Conservation (phyloP, 163 green algal genomes). For the Scenedesmus sp. region DNA sequence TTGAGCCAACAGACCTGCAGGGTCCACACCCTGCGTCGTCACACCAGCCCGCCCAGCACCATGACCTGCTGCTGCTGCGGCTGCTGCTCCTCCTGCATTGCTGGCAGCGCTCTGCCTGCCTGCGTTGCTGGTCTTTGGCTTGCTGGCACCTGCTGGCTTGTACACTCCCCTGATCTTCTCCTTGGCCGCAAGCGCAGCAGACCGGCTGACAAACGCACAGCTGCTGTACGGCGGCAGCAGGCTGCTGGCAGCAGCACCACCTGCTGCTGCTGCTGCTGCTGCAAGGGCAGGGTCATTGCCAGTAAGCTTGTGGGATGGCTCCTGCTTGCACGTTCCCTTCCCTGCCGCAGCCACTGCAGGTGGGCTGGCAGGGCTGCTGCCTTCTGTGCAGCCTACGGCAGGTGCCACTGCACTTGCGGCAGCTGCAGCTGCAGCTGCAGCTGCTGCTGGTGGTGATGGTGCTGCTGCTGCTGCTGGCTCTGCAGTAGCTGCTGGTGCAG, state of each 20-base stretch:
- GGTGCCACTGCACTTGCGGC: background rate
- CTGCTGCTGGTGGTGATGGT: background rate
- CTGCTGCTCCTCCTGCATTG: no score
- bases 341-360: background rate
- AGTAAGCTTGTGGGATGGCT: background rate
- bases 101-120: background rate
- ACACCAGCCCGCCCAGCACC: background rate
- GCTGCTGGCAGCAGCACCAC: background rate
- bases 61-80: background rate
- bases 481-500: background rate
- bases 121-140: background rate
- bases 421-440: background rate
- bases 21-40: background rate
- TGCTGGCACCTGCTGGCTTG: background rate
- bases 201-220: background rate
- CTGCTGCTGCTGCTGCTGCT: background rate
- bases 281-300: background rate
- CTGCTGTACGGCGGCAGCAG: background rate
- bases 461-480: background rate
- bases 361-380: background rate
- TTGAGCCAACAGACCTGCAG: background rate
- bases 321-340: background rate
- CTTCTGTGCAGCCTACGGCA: background rate
- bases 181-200: background rate
- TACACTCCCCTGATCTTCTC: constrained; percentile 6